Evolutionary conservation across 2,329 filamentous ascomycete genomes (phyloP), one percentile per base, ranked within the genome.

Genomic region (Zymoseptoria brevis): DNA sequence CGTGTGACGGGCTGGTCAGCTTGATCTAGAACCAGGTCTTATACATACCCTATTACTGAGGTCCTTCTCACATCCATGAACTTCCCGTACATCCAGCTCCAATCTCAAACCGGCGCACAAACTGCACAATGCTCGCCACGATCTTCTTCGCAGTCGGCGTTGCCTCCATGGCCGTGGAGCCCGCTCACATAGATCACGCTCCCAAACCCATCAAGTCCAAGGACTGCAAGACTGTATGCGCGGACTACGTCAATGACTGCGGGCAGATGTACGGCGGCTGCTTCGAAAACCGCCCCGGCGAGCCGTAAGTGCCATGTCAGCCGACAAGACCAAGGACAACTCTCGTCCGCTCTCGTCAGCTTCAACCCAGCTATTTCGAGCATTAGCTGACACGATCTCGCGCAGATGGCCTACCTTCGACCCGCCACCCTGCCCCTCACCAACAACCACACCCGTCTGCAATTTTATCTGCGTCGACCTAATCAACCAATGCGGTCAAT

Each of bases 211-310:
- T 7, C 16, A 45, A 45, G 35, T 7, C 35, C 35, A 16, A 45
- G 3, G 13, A 16, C 35, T 45, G 35, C 35, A n/a, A 9, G 21
- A 58, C 45, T 11, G 29, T 57, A 16, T 62, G 60, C 50, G 54
- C 51, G 4, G 60, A 62, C 35, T 62, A 54, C 16, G 22, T 57
- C 19, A 62, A 62, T 24, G 30, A 45, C 22, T 62, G 60, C 26
- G 57, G 57, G 13, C 13, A 29, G 13, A 54, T 16, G 54, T 62
- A 62, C 35, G 60, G 60, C 11, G 60, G 60, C 41, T 62, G 60
- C 57, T 59, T 54, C 48, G 50, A 24, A 4, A 52, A 56, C n/a
- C 56, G 56, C 53, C 8, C 21, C 4, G 53, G 56, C 29, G 29
- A 45, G 13, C 50, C 59, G 35, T 45, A 45, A 45, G 30, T 35